These are phyloP conservation scores for Chlorella sp. DNA, from an alignment of 139 green algal genomes.

Conservation along the genomic window DNA sequence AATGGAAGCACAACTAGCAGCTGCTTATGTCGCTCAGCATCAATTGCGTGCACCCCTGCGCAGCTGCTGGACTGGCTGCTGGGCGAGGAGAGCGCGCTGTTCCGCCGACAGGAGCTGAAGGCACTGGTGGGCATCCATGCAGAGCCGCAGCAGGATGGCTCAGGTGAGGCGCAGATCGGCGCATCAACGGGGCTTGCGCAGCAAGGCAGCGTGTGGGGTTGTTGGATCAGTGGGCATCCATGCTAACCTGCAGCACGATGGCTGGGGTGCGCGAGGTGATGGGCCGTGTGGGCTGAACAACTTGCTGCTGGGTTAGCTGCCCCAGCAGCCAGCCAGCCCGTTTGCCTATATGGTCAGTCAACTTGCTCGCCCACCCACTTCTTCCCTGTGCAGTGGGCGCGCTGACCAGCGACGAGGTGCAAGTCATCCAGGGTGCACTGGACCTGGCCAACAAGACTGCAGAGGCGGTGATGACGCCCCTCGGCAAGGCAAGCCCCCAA, in stretches of 20 bases:
- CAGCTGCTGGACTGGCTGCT: constrained; percentile 64
- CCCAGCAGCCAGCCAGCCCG: no score
- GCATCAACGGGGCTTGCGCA: no score
- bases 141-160: constrained; percentile 27
- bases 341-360: not conserved
- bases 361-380: not conserved
- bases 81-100: constrained; percentile 54
- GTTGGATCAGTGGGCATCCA: no score
- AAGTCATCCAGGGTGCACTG: constrained; percentile 66
- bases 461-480: constrained; percentile 62
- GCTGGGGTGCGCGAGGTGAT: no score
- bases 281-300: no score
- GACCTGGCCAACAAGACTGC: constrained; percentile 69
- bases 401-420: constrained; percentile 35
- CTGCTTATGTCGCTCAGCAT: not conserved
- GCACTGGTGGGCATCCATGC: constrained; percentile 57
- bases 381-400: constrained; percentile 2
- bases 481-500: constrained; percentile 64
- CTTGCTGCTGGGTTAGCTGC: no score
- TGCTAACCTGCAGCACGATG: no score
- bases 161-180: no score
- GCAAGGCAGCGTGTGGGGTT: no score
- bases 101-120: constrained; percentile 55
- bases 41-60: no score
- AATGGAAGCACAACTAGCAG: no score